Evolutionary conservation across 495 filamentous ascomycete species (phyloP), one percentile per base, ranked within the genome.

Genomic region (Hypoxylon rickii): DNA sequence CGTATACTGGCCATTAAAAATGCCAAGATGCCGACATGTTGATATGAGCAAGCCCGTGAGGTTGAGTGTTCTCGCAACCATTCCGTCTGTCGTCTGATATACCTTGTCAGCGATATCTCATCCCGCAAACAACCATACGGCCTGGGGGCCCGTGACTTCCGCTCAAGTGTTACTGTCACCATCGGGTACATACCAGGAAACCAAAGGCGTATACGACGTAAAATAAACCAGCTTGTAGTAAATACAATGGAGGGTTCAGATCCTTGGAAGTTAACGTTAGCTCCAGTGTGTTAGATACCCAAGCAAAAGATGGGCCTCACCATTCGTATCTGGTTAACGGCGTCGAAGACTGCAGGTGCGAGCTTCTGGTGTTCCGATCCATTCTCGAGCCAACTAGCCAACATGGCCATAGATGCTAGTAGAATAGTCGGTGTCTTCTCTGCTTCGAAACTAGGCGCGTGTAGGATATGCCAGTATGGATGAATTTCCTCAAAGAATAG

Each of bases 381-480:
- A 3, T 36, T 47, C 16, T 66, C 47, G 10, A 68, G 46, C 69
- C 69, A 72, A 42, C 65, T 67, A 7, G 65, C 56, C 17, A 72
- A 47, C 52, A 68, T 56, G n/a, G 64, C 29, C 51, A 72, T 65
- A 18, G 69, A 56, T 6, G 50, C 65, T 5, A 67, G 11, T 19
- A 72, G 38, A 2, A 59, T 18, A 7, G 63, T 43, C 2, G 65
- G 63, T 2, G 55, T 29, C 1, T 58, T 47, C 6, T 48, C 46
- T 10, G 58, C 19, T 16, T 65, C 44, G 20, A 71, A 73, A 1
- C 64, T 69, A 1, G 68, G 57, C 0, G 31, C 63, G 55, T 73
- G 70, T 32, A 73, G 47, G 20, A 71, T 60, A 31, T 64, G 55
- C 70, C 70, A 73, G 21, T 65, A 61, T 8, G 61, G 66, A 48